Evolutionary conservation across 768 basidiomycete species (phyloP).

Genomic region (Trametes cubensis): DNA sequence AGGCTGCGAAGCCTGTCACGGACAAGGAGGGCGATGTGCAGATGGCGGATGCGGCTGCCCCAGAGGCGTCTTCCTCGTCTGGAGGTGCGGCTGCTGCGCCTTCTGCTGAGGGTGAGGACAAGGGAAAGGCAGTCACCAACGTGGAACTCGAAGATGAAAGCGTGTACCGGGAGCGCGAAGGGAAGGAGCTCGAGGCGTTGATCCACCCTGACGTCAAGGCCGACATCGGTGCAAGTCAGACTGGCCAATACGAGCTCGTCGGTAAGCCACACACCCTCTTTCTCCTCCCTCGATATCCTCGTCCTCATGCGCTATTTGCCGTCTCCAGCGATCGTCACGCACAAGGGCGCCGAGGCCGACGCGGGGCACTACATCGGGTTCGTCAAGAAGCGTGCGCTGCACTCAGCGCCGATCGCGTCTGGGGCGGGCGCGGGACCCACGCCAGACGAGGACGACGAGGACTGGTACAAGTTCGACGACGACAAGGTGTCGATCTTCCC

Average conservation of each 20-base stretch:
- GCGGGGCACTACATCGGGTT: conserved; percentile 96
- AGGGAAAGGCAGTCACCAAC: conserved; percentile 32
- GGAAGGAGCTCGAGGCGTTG: conserved; percentile 61
- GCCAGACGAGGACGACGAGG: conserved; percentile 65
- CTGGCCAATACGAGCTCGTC: conserved; percentile 88
- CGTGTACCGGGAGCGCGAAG: conserved; percentile 65
- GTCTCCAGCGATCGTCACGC: conserved; percentile 81
- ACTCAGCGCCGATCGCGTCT: conserved; percentile 24
- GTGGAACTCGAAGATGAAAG: conserved; percentile 68
- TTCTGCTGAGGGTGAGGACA: conserved; percentile 31
- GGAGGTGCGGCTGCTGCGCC: conserved; percentile 23
- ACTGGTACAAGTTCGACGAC: conserved; percentile 97
- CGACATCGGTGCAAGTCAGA: conserved; percentile 75
- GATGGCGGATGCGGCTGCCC: conserved; percentile 44
- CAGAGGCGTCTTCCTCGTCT: conserved; percentile 26
- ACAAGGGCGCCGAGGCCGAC: conserved; percentile 95
- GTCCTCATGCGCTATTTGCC: not conserved
- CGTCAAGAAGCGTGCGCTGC: conserved; percentile 77
- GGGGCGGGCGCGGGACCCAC: conserved; percentile 10
- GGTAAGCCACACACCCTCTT: conserved; percentile 52
- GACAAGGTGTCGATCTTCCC: conserved; percentile 90
- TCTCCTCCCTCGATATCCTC: conserved; percentile 4
- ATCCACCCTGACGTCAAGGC: conserved; percentile 62
- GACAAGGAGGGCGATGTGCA: conserved; percentile 47
- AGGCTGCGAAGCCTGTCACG: conserved; percentile 38